Evolutionary conservation across 805 yeast species (phyloP), one percentile per base, ranked within the genome.

Genomic region (Candida nonsorbophila): DNA sequence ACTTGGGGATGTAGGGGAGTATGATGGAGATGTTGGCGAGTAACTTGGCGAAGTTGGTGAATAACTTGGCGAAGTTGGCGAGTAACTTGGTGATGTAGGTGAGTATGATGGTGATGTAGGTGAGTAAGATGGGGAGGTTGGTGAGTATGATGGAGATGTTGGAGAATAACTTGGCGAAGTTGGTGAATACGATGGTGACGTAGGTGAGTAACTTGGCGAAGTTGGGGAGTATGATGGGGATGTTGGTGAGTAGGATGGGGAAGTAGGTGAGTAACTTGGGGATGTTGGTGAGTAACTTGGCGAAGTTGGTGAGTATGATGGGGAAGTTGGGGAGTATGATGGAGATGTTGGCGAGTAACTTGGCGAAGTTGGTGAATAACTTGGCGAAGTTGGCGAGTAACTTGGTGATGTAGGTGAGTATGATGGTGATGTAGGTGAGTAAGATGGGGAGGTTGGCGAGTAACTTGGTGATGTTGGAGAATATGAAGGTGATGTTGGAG

Each of bases 21-120:
- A 58, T n/a, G 40, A 87, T 81, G 96, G 96, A 0, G 88, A 77
- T 0, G 94, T 84, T 34, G 90, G 88, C 0, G 76, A 65, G 51
- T 79, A 80, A 2, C 59, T 48, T 41, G 84, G 82, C 1, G 83
- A 74, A 1, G 92, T 82, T 28, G 92, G 92, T 4, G 79, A 69
- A 51, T 84, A 85, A 6, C 85, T 77, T 34, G 92, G 88, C 0
- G 79, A 68, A 45, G 84, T 76, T 28, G 85, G 86, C 0, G 75
- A 63, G 55, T 80, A 82, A 10, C 66, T 47, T 43, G 94, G 92
- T 0, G 86, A 76, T 0, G 88, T 80, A 30, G 92, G 92, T 0
- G 75, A 62, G 49, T 78, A 78, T 4, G 55, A 41, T 35, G 85
- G 84, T 4, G 77, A 67, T 0, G 84, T 77, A 28, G 84, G 84